These are phyloP conservation scores for Globisporangium irregulare DNA, from an alignment of 352 stramenopile species.

Conservation along the genomic window DNA sequence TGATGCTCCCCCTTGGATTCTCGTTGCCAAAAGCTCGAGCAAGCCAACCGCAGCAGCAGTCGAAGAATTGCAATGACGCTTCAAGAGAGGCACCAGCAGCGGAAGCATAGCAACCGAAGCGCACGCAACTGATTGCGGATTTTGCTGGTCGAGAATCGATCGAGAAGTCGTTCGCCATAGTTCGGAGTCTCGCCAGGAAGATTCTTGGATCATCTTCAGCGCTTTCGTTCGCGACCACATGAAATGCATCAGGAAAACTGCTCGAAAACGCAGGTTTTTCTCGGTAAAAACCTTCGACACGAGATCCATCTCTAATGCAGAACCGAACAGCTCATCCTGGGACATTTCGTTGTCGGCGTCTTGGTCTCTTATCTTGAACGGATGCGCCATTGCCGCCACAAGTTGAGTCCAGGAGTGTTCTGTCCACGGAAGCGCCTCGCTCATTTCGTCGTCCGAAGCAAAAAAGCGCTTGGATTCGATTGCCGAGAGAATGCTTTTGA, in stretches of 20 bases:
- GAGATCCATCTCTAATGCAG: constrained; percentile 5
- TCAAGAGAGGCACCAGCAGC: constrained; percentile 42
- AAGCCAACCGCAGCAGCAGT: constrained; percentile 40
- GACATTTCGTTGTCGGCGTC: constrained; percentile 6
- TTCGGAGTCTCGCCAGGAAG: constrained; percentile 39
- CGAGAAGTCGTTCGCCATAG: constrained; percentile 39
- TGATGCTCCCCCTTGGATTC: constrained; percentile 29
- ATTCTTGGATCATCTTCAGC: constrained; percentile 28
- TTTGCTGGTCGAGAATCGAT: constrained; percentile 31
- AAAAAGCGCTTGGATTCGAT: constrained; percentile 34
- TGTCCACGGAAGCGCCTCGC: background rate
- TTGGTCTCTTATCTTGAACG: constrained; percentile 20
- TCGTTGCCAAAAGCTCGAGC: constrained; percentile 37
- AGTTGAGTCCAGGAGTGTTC: constrained; percentile 10
- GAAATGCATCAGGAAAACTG: constrained; percentile 43
- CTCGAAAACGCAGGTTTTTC: constrained; percentile 23
- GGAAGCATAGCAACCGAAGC: constrained; percentile 37
- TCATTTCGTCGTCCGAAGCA: constrained; percentile 8
- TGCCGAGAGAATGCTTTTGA: constrained; percentile 37
- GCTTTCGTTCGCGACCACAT: constrained; percentile 39
- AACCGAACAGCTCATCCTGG: constrained; percentile 8
- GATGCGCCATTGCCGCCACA: constrained; percentile 30
- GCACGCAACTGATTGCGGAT: constrained; percentile 22
- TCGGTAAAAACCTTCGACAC: constrained; percentile 22
- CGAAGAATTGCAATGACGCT: constrained; percentile 24